A percentile compares a stretch with the other conserved stretches of the same genome.
Conservation (phyloP, 176 grass and related monocot genomes). For the Musa beccarii region DNA sequence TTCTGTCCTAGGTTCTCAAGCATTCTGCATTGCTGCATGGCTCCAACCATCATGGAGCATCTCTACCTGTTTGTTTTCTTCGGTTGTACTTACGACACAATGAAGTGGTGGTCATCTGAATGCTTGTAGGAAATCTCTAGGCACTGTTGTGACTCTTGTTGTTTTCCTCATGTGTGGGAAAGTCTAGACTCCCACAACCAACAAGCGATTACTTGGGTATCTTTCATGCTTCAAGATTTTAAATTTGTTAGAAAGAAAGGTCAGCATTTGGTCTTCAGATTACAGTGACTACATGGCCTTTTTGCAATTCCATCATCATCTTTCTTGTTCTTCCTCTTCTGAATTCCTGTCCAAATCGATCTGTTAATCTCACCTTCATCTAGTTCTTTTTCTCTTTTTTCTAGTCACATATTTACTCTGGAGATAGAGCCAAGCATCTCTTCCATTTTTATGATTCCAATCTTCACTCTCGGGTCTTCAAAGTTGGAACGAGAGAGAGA, state of each 20-base stretch:
- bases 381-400: neutral
- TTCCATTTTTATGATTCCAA: neutral
- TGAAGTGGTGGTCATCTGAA: neutral
- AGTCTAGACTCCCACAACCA: neutral
- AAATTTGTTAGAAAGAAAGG: neutral
- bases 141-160: neutral
- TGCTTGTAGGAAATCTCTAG: neutral
- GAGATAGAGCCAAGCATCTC: too few species aligned
- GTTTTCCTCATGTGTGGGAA: neutral
- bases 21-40: conserved; percentile 13
- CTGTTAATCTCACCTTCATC: neutral
- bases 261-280: neutral
- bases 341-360: neutral
- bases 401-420: too few species aligned
- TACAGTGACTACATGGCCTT: neutral
- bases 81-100: conserved; percentile 7
- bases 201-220: neutral
- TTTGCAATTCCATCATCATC: neutral
- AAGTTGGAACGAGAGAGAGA: neutral
- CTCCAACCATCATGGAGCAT: neutral
- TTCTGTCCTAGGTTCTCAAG: conserved; percentile 12
- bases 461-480: neutral
- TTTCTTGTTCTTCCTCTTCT: neutral
- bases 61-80: neutral
- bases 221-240: neutral